Evolutionary conservation across 352 stramenopile genomes (phyloP).

Genomic region (Globisporangium cylindrosporum): DNA sequence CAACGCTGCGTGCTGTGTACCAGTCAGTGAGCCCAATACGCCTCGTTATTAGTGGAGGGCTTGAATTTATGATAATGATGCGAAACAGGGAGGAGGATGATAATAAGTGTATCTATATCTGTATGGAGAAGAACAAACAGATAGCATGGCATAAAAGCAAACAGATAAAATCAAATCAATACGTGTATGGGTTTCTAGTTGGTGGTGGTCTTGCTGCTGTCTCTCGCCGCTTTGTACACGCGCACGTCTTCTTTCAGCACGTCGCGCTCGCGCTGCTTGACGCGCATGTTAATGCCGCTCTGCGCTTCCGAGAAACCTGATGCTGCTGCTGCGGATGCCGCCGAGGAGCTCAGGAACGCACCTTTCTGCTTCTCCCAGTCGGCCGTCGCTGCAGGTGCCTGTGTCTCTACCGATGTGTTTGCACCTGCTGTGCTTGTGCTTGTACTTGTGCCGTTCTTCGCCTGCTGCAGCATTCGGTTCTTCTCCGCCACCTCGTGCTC

Average conservation of each 20-base stretch:
- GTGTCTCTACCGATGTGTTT: constrained; percentile 5
- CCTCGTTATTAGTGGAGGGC: background rate
- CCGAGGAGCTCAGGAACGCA: constrained; percentile 21
- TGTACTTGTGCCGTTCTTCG: background rate
- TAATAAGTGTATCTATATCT: background rate
- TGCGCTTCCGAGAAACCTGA: constrained; percentile 15
- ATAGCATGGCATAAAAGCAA: constrained; percentile 5
- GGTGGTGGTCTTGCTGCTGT: background rate
- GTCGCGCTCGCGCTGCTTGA: constrained; percentile 46
- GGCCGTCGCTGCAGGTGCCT: constrained; percentile 9
- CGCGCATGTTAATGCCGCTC: constrained; percentile 46
- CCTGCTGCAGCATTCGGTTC: constrained; percentile 9
- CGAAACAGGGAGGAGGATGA: background rate
- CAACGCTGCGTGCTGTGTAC: background rate
- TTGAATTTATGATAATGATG: background rate
- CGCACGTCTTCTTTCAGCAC: constrained; percentile 46
- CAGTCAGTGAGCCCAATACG: background rate
- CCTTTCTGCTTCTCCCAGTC: constrained; percentile 38
- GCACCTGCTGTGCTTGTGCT: constrained; percentile 10
- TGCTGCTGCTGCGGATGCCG: background rate
- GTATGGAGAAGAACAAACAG: background rate
- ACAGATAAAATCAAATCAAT: constrained; percentile 9
- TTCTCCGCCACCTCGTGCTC: constrained; percentile 41
- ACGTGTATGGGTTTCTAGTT: background rate
- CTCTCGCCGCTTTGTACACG: constrained; percentile 32